Evolutionary conservation across 2,329 filamentous ascomycete species (phyloP).

Genomic region (Cercospora sp.): DNA sequence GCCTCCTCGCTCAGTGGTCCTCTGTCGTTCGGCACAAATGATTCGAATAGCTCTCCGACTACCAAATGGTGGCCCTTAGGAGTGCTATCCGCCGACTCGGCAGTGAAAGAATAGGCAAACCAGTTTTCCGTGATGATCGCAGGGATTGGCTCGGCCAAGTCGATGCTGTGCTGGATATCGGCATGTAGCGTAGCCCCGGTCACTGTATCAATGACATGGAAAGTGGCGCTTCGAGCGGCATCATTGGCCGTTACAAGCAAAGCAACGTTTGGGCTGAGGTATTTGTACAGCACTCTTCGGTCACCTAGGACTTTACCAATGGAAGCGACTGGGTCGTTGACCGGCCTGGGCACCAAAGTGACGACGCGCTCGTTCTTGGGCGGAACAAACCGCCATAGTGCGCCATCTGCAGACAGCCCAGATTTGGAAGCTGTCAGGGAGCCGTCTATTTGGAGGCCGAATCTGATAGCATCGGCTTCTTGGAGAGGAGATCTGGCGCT

Average conservation of each 20-base stretch:
- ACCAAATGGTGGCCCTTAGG: constrained; percentile 85
- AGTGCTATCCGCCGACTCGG: constrained; percentile 52
- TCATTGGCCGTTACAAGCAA: constrained; percentile 71
- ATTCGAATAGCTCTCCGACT: constrained; percentile 88
- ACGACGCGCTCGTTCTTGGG: constrained; percentile 67
- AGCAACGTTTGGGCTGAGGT: constrained; percentile 83
- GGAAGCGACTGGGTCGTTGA: constrained; percentile 85
- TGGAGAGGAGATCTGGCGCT: constrained; percentile 5
- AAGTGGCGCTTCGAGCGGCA: constrained; percentile 59
- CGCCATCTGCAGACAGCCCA: constrained; percentile 17
- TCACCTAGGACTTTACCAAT: constrained; percentile 93
- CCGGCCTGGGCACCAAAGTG: constrained; percentile 65
- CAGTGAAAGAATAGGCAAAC: constrained; percentile 79
- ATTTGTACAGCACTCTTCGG: constrained; percentile 94
- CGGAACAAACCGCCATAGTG: constrained; percentile 71
- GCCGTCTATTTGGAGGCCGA: constrained; percentile 30
- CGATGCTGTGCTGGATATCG: constrained; percentile 69
- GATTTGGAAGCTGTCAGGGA: constrained; percentile 33
- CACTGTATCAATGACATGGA: constrained; percentile 82
- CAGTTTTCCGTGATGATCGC: constrained; percentile 90
- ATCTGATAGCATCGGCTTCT: constrained; percentile 25
- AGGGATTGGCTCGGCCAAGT: constrained; percentile 70
- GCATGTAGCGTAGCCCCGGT: constrained; percentile 79
- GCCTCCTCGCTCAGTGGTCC: constrained; percentile 69
- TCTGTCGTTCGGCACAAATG: constrained; percentile 76